Evolutionary conservation across 352 stramenopile genomes (phyloP), one percentile per base, ranked within the genome.

Genomic region (Phytopythium ostracodes): DNA sequence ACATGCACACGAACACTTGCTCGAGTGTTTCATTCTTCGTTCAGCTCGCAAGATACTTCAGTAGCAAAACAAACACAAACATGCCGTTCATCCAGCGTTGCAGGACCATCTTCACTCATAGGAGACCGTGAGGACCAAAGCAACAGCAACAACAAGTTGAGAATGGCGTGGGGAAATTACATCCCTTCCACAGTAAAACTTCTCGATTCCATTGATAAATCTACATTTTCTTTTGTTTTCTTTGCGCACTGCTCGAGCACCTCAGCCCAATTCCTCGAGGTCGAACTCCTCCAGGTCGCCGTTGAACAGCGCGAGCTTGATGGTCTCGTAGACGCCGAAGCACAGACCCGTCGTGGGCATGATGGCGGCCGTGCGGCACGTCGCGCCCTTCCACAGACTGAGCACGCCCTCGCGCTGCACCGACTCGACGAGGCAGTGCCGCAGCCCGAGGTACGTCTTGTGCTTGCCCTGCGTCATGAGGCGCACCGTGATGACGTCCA

Each of bases 301-400:
- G 51, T 88, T 42, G 51, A 89, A 89, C 53, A 86, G 77, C 64
- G 71, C 79, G 65, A 70, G 69, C 67, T 92, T 91, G 71, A 93
- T 82, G 6, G 81, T 87, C 73, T 94, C 85, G 75, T 94, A 96
- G 7, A 96, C 80, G 36, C 85, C 81, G 55, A 96, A 96, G 70
- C 81, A 92, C 55, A 96, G 88, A 35, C 84, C 87, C 3, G 85
- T 86, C 17, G 81, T 78, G 17, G 86, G 83, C 73, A 94, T 91
- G 58, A 91, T 84, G 18, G 77, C 72, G 52, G 84, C 77, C 55
- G 84, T 89, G 54, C 87, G 87, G 60, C 72, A 87, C 4, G 64
- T 73, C 17, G 79, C 80, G 31, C 87, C 87, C 36, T 85, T 88
- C 85, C 82, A 93, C 24, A 96, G 72, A 12, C 80, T 79, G 3